Percentiles rank a stretch among this genome's conserved stretches.
These are phyloP conservation scores for Rutstroemia sp. DNA, from an alignment of 2,329 filamentous ascomycete genomes.

Conservation along the genomic window DNA sequence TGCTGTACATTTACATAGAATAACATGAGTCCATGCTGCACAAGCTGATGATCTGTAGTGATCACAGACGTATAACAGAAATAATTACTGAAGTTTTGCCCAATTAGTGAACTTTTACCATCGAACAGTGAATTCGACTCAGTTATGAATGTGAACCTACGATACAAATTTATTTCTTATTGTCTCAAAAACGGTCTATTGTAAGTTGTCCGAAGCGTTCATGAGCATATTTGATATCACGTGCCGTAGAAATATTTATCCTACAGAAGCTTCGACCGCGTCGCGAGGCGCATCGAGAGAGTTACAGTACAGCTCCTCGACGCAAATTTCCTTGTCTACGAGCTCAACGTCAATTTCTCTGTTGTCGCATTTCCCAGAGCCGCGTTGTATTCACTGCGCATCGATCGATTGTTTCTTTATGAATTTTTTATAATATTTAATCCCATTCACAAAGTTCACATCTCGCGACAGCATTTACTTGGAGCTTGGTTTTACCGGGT, in stretches of 20 bases:
- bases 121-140: too few relatives aligned
- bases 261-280: conserved; percentile 10
- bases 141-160: too few relatives aligned
- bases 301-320: conserved; percentile 3
- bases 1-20: too few relatives aligned
- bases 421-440: conserved; percentile 18
- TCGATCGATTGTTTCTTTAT: conserved; percentile 15
- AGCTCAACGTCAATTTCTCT: conserved; percentile 8
- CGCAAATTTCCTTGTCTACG: conserved; percentile 3
- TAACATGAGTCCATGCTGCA: too few relatives aligned
- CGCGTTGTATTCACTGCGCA: not conserved
- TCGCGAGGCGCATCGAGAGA: conserved; percentile 12
- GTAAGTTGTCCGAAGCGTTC: too few relatives aligned
- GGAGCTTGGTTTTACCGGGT: not conserved
- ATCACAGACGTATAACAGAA: too few relatives aligned
- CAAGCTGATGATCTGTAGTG: too few relatives aligned
- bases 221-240: not conserved
- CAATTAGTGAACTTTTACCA: too few relatives aligned
- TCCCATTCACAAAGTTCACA: conserved; percentile 8
- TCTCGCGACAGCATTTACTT: conserved; percentile 9
- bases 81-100: too few relatives aligned
- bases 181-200: not conserved
- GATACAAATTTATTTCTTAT: not conserved
- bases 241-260: conserved; percentile 7
- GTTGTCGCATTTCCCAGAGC: conserved; percentile 3